Evolutionary conservation across 176 grass and related monocot genomes (phyloP), one percentile per base, ranked within the genome.

Genomic region (Lolium rigidum): DNA sequence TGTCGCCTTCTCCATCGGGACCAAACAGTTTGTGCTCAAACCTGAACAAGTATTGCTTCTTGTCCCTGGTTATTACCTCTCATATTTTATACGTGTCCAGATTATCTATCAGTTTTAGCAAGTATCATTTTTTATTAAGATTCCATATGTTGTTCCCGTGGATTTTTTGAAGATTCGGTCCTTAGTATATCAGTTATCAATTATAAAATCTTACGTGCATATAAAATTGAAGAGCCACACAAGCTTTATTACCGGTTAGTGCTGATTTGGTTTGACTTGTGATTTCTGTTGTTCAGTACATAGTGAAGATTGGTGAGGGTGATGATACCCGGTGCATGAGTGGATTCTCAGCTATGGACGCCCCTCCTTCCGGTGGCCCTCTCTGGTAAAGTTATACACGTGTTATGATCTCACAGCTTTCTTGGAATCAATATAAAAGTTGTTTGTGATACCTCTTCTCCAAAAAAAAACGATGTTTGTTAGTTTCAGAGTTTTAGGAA

Each of bases 341-440:
- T 35, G 95, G 91, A 73, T 94, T 98, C 79, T 90, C 93, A 59
- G 91, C 95, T 67, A 90, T 95, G 86, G 91, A 95, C 77, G 57
- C 94, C 31, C 89, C 95, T 50, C 93, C 86, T 85, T 93, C 95
- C 54, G 91, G 86, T 48, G 95, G 95, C 1, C 95, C 93, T 48
- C 81, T 98, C 67, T 95, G 95, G 93, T 98, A 97, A 80, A 61
- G 50, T 25, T 75, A 78, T 38, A 13, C 61, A 59, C 76, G 25
- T 49, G 20, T 72, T 7, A 10, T 38, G 13, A 66, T 16, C 7
- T 82, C 7, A 4, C 12, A 70, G 3, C 50, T 10, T 79, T 86
- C 62, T 10, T 43, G 79, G 68, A 76, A 43, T 28, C 5, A 66
- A 35, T 17, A 72, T 84, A 21, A 70, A 8, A 44, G n/a, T 61